Evolutionary conservation across 352 stramenopile species (phyloP).

Genomic region (Phytophthora syringae): DNA sequence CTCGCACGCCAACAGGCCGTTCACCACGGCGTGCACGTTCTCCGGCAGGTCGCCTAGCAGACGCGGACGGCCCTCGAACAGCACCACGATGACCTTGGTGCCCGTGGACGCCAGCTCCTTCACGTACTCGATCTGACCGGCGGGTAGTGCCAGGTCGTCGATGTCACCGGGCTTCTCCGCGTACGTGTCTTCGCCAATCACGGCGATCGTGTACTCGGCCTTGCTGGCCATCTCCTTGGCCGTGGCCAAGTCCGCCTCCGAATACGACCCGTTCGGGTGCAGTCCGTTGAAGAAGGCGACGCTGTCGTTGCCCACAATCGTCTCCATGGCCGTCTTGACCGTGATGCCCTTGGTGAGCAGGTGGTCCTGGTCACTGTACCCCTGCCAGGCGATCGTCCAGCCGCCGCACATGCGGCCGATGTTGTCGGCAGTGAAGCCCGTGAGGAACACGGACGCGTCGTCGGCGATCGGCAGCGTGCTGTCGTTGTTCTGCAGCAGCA

Average conservation of each 20-base stretch:
- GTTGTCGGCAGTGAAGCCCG: conserved; percentile 39
- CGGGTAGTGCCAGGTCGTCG: too few species aligned
- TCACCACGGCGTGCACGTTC: conserved; percentile 35
- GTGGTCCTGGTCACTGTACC: conserved; percentile 34
- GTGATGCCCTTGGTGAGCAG: conserved; percentile 35
- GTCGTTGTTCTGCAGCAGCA: conserved; percentile 34
- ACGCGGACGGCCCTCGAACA: conserved; percentile 64
- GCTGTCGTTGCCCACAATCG: conserved; percentile 23
- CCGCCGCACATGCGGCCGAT: conserved; percentile 43
- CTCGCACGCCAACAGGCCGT: conserved; percentile 27
- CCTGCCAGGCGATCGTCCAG: conserved; percentile 48
- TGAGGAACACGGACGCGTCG: conserved; percentile 30
- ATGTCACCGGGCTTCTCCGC: too few species aligned
- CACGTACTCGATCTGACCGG: too few species aligned
- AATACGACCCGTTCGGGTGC: conserved; percentile 33
- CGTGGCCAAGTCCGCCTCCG: conserved; percentile 32
- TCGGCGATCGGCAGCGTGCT: conserved; percentile 18
- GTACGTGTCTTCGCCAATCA: too few species aligned
- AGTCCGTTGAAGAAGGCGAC: conserved; percentile 43
- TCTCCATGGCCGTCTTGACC: conserved; percentile 36
- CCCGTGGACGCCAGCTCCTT: too few species aligned
- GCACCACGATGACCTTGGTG: conserved; percentile 73
- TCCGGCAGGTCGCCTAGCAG: conserved; percentile 57
- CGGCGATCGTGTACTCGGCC: too few species aligned
- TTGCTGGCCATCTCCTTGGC: conserved; percentile 31